Base-by-base conservation (phyloP, 257 asterid genomes). In the Ligustrum vulgare region DNA sequence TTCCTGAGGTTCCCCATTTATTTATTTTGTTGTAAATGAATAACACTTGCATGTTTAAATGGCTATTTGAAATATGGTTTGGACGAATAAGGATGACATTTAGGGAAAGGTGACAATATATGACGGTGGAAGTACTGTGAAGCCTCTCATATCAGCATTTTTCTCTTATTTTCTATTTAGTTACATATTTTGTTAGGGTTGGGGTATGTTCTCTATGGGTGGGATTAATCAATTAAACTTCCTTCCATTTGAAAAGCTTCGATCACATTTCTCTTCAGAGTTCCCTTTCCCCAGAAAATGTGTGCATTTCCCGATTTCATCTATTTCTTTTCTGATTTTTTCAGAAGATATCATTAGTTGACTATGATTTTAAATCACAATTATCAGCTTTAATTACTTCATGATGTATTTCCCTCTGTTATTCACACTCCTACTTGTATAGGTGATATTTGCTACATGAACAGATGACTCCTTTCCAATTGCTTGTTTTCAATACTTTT, bases 31-130 rank as follows among this genome's bases (percentile, higher is more conserved):
- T n/a, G 28, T 54, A 54, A 3, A n/a, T 54, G 28, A 39, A 4
- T 33, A 39, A 74, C 34, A 32, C 15, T 15, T 28, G 34, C 33
- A n/a, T 58, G 34, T 60, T 73, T 28, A 25, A 69, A 41, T 60
- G 58, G 72, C 20, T 69, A 36, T 56, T 43, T 41, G 25, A 58
- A 36, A n/a, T 6, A 54, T 22, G 39, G 18, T 66, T 18, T 56
- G 32, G 75, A 77, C 13, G 64, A 33, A 60, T 72, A 23, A 72
- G 33, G 34, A 35, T 72, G 41, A 6, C 62, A 35, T 23, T 65
- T 56, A 39, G 66, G 64, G 67, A 12, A 65, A 36, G 67, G 54
- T 56, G 37, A 9, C 51, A 33, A 41, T 34, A 22, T 9, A 8
- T 23, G 70, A 51, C 18, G 45, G 6, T 45, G 63, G 56, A 33